These are phyloP conservation scores for Monosporozyma siamensis DNA, from an alignment of 805 yeast species.

Conservation along the genomic window DNA sequence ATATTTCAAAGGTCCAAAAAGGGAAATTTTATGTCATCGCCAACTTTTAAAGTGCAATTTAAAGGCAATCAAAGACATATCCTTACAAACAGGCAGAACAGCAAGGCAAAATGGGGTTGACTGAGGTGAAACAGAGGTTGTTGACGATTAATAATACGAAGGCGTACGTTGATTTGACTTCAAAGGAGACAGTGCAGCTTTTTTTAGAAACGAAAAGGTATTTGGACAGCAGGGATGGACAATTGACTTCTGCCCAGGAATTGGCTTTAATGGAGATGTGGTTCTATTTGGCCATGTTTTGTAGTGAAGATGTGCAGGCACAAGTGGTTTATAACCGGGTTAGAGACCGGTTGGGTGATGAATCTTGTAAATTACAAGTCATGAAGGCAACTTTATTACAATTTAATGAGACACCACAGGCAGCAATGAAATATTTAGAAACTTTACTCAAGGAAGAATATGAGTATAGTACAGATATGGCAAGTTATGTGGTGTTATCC, in stretches of 20 bases:
- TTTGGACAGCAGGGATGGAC: constrained; percentile 16
- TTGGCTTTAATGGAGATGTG: constrained; percentile 61
- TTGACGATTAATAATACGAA: constrained; percentile 43
- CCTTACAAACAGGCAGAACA: background rate
- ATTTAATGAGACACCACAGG: constrained; percentile 19
- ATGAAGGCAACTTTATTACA: constrained; percentile 25
- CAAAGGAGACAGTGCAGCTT: constrained; percentile 33
- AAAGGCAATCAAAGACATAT: no score
- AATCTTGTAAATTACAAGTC: constrained; percentile 24
- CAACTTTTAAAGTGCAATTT: no score
- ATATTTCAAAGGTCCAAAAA: background rate
- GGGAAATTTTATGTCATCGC: no score
- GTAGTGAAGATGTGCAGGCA: constrained; percentile 66
- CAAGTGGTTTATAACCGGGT: constrained; percentile 53
- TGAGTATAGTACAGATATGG: constrained; percentile 37
- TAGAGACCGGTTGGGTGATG: constrained; percentile 56
- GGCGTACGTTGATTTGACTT: constrained; percentile 40
- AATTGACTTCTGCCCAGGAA: constrained; percentile 32
- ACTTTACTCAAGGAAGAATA: constrained; percentile 43
- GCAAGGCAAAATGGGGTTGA: background rate
- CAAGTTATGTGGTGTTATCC: constrained; percentile 22
- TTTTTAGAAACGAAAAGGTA: constrained; percentile 33
- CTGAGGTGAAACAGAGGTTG: constrained; percentile 34
- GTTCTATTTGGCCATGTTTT: constrained; percentile 51
- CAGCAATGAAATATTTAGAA: constrained; percentile 37